These are phyloP conservation scores for Tuctoria greenei DNA, from an alignment of 176 grass and related monocot genomes.

Conservation along the genomic window DNA sequence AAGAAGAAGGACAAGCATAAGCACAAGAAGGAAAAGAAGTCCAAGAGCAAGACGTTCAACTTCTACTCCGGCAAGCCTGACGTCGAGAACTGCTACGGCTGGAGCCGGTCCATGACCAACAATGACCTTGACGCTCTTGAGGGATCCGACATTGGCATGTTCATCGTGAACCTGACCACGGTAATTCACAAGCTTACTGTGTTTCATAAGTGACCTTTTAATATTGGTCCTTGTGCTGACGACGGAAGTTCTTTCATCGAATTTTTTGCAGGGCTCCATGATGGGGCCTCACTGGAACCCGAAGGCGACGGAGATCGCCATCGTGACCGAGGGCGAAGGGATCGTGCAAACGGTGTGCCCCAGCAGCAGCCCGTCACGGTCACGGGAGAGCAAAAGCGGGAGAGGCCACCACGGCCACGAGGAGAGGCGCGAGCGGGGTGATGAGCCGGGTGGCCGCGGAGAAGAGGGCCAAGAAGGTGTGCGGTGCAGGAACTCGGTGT, in stretches of 20 bases:
- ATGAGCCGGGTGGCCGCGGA: neutral
- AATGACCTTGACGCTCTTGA: slow-evolving; percentile 53
- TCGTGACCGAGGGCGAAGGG: slow-evolving; percentile 58
- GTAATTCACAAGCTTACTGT: slow-evolving; percentile 9
- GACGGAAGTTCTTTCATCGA: neutral
- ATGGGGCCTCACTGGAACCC: slow-evolving; percentile 97
- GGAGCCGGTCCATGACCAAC: slow-evolving; percentile 73
- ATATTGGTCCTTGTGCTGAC: neutral
- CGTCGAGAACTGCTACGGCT: slow-evolving; percentile 84
- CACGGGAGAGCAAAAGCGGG: neutral
- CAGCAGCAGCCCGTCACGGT: slow-evolving; percentile 34
- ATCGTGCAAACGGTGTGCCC: slow-evolving; percentile 78
- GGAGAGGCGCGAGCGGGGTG: neutral
- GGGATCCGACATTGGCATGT: slow-evolving; percentile 56
- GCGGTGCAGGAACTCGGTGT: slow-evolving; percentile 50
- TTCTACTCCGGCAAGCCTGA: slow-evolving; percentile 69
- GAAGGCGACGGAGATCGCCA: slow-evolving; percentile 71
- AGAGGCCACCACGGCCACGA: neutral
- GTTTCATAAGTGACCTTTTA: neutral
- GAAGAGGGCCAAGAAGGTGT: neutral
- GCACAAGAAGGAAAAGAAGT: slow-evolving; percentile 39
- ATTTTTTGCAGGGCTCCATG: slow-evolving; percentile 65
- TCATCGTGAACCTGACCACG: slow-evolving; percentile 87
- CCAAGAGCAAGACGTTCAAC: slow-evolving; percentile 67
- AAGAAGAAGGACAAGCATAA: slow-evolving; percentile 53